A percentile compares a stretch with the other conserved stretches of the same genome.
Evolutionary conservation across 768 basidiomycete species (phyloP).

Genomic region (Rhizopogon vulgaris): DNA sequence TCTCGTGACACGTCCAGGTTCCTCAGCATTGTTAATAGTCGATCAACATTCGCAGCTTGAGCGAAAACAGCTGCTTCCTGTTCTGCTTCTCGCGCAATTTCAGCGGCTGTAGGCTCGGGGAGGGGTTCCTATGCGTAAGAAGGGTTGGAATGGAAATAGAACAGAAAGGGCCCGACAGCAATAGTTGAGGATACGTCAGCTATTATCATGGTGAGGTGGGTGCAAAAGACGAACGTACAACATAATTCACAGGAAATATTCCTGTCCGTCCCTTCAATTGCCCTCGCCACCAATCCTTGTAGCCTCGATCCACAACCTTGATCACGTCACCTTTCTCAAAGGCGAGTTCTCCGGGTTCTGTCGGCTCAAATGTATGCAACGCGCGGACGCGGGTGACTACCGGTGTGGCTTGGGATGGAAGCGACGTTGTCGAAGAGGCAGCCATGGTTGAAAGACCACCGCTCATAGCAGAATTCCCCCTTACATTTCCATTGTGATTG

Average conservation of each 20-base stretch:
- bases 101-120: constrained; percentile 73
- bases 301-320: constrained; percentile 89
- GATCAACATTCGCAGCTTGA: constrained; percentile 81
- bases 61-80: constrained; percentile 85
- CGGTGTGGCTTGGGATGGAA: constrained; percentile 16
- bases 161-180: background rate
- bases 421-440: constrained; percentile 22
- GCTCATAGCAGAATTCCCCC: constrained; percentile 48
- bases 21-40: constrained; percentile 67
- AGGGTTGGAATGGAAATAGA: background rate
- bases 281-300: constrained; percentile 97
- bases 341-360: constrained; percentile 83
- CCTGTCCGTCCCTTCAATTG: constrained; percentile 86
- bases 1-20: constrained; percentile 70
- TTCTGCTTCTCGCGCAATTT: constrained; percentile 77
- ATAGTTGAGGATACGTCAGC: background rate
- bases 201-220: background rate
- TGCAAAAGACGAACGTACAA: constrained; percentile 44
- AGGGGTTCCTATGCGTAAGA: constrained; percentile 57
- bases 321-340: constrained; percentile 93
- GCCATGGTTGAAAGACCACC: constrained; percentile 5
- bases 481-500: constrained; percentile 19
- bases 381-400: constrained; percentile 84
- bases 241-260: constrained; percentile 97
- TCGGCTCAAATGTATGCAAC: constrained; percentile 81